These are phyloP conservation scores for Lumnitzera littorea DNA, from an alignment of 345 rosid genomes.

Conservation along the genomic window DNA sequence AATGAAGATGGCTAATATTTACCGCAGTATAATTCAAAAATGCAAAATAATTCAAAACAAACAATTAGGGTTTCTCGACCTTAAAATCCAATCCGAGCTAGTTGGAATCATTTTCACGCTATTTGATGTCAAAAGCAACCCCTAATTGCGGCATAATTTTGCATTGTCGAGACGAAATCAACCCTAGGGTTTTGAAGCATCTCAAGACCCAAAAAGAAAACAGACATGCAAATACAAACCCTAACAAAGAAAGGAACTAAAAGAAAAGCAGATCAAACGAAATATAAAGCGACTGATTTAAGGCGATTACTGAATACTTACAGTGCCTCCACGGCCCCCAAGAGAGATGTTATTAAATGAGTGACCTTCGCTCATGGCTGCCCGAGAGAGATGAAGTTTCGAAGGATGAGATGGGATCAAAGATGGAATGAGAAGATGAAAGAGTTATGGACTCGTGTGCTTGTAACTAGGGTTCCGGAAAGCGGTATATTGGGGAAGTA, in stretches of 20 bases:
- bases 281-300: neutral
- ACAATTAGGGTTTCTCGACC: too few relatives aligned
- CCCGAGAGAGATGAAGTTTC: too few relatives aligned
- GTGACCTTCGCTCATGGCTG: constrained; percentile 66
- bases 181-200: neutral
- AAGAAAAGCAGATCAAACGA: neutral
- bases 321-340: constrained; percentile 86
- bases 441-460: too few relatives aligned
- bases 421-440: too few relatives aligned
- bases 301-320: constrained; percentile 10
- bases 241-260: neutral
- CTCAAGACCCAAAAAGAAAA: neutral
- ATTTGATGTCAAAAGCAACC: neutral
- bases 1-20: too few relatives aligned
- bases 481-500: too few relatives aligned
- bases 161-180: neutral
- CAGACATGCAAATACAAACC: neutral
- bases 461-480: too few relatives aligned
- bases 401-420: too few relatives aligned
- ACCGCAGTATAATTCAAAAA: too few relatives aligned
- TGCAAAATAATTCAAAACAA: too few relatives aligned
- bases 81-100: neutral
- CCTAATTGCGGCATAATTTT: neutral
- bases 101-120: neutral
- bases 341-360: constrained; percentile 73